Evolutionary conservation across 2,329 filamentous ascomycete species (phyloP).

Genomic region (Davidsoniella australis): DNA sequence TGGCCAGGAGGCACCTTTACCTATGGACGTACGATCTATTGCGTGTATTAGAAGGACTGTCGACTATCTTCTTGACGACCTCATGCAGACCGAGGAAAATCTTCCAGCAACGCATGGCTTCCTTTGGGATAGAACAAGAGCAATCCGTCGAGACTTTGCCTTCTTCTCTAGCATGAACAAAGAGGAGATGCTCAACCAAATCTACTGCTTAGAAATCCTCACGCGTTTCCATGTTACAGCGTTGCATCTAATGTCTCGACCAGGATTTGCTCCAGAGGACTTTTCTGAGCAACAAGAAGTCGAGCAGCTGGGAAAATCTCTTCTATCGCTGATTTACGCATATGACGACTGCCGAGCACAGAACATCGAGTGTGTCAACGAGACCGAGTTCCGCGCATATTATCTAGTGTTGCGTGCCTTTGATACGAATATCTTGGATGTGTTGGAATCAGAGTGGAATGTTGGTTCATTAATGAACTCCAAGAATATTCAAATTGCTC

Average conservation of each 20-base stretch:
- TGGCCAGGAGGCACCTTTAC: constrained; percentile 48
- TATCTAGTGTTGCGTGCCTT: constrained; percentile 45
- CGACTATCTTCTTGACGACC: constrained; percentile 44
- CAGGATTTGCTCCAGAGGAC: constrained; percentile 37
- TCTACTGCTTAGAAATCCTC: constrained; percentile 49
- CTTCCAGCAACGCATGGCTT: constrained; percentile 43
- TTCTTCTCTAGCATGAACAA: constrained; percentile 44
- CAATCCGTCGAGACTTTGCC: constrained; percentile 50
- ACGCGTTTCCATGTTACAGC: constrained; percentile 49
- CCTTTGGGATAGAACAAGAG: constrained; percentile 50
- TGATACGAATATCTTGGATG: constrained; percentile 37
- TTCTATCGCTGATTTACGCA: constrained; percentile 46
- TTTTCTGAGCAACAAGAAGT: constrained; percentile 52
- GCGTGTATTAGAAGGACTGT: constrained; percentile 39
- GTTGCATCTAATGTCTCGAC: constrained; percentile 43
- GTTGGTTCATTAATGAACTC: constrained; percentile 35
- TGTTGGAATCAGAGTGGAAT: constrained; percentile 39
- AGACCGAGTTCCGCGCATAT: constrained; percentile 49
- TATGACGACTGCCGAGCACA: constrained; percentile 49
- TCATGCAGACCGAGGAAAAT: constrained; percentile 37
- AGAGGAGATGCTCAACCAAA: constrained; percentile 38
- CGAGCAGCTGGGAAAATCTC: constrained; percentile 47
- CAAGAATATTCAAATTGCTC: constrained; percentile 42
- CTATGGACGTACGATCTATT: constrained; percentile 49
- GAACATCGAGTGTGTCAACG: constrained; percentile 40